A percentile compares a stretch with the other conserved stretches of the same genome.
These are phyloP conservation scores for Alternaria hordeiaustralica DNA, from an alignment of 2,329 filamentous ascomycete species.

Conservation along the genomic window DNA sequence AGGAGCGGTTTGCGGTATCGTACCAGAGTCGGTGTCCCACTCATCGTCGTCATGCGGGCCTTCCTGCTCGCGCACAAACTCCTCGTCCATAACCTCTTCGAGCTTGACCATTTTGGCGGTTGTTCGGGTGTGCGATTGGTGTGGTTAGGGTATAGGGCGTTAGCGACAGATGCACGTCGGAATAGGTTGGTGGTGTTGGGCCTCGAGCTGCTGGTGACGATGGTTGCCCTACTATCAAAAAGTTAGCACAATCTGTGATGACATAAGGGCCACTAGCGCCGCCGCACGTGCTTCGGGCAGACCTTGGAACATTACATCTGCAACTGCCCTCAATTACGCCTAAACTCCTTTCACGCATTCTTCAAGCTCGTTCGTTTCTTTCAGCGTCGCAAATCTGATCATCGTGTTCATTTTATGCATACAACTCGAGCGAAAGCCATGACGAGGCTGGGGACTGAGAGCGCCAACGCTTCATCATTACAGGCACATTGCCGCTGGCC, in stretches of 20 bases:
- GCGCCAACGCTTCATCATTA: neutral
- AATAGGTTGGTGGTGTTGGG: conserved; percentile 10
- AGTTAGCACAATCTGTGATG: conserved; percentile 2
- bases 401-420: neutral
- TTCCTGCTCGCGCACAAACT: conserved; percentile 77
- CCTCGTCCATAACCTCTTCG: conserved; percentile 95
- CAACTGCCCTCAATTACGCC: neutral
- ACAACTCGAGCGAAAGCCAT: neutral
- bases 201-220: conserved; percentile 8
- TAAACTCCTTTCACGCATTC: neutral
- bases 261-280: neutral
- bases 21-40: conserved; percentile 93
- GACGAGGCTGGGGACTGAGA: neutral
- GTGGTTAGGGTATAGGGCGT: neutral
- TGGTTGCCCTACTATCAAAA: conserved; percentile 9
- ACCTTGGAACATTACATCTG: neutral
- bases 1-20: conserved; percentile 57
- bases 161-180: conserved; percentile 1
- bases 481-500: neutral
- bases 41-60: conserved; percentile 79
- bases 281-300: neutral
- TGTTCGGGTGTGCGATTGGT: neutral
- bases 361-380: neutral
- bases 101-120: conserved; percentile 84
- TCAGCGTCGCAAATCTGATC: neutral